Percentiles rank a stretch among this genome's conserved stretches.
Conservation (phyloP, 225 moss, liverwort and hornwort species). For the Rhytidiadelphus loreus region DNA sequence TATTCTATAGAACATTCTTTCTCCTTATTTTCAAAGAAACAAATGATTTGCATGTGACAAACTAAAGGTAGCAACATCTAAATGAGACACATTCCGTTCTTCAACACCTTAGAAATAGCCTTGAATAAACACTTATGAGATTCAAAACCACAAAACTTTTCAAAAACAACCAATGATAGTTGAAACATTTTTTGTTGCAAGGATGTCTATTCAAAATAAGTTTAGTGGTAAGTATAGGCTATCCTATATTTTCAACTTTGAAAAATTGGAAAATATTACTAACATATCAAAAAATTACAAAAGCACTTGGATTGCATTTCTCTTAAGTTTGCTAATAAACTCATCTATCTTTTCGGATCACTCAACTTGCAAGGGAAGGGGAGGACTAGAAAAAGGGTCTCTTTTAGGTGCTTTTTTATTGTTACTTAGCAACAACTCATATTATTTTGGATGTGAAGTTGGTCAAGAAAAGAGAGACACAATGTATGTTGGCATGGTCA, state of each 20-base stretch:
- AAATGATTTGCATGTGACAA: too few relatives aligned
- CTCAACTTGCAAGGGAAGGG: fast-evolving
- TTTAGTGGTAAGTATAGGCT: fast-evolving
- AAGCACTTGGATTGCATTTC: not conserved
- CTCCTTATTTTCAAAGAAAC: not conserved
- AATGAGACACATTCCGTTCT: fast-evolving
- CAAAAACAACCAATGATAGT: not conserved
- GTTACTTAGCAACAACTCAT: not conserved
- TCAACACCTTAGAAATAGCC: fast-evolving
- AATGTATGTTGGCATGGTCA: fast-evolving
- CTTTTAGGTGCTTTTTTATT: too few relatives aligned
- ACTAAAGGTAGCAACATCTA: too few relatives aligned
- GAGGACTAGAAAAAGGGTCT: fast-evolving
- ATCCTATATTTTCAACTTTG: fast-evolving
- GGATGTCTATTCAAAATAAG: fast-evolving
- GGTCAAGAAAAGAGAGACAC: not conserved
- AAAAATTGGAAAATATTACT: not conserved
- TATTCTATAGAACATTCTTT: fast-evolving
- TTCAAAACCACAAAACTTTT: not conserved
- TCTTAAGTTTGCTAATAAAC: not conserved
- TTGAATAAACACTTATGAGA: not conserved
- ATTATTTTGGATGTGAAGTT: not conserved
- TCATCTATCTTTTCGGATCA: not conserved
- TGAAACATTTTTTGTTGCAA: not conserved
- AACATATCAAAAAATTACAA: too few relatives aligned